These are phyloP conservation scores for Vanrija sp. DNA, from an alignment of 1,284 basidiomycete species.

Conservation along the genomic window DNA sequence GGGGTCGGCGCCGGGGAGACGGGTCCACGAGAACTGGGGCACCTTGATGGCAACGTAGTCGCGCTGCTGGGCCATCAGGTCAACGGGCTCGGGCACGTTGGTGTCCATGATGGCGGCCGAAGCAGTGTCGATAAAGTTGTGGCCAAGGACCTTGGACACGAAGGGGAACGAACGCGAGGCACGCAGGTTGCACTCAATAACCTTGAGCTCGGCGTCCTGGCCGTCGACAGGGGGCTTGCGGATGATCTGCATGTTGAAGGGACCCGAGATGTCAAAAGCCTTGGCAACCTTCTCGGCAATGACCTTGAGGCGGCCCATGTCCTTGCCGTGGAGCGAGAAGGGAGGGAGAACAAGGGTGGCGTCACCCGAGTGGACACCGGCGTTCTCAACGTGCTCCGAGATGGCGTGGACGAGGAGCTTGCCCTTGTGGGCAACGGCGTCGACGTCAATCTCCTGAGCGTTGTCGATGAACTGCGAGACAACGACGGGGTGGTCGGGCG, in stretches of 20 bases:
- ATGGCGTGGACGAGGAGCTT: slow-evolving; percentile 92
- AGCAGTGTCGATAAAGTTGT: slow-evolving; percentile 95
- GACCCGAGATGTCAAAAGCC: slow-evolving; percentile 94
- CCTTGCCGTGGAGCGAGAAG: slow-evolving; percentile 69
- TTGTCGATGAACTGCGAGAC: slow-evolving; percentile 98
- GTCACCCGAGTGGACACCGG: slow-evolving; percentile 98
- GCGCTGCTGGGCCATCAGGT: slow-evolving; percentile 83
- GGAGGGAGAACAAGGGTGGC: slow-evolving; percentile 98
- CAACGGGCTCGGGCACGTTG: slow-evolving; percentile 87
- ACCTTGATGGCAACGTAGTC: slow-evolving; percentile 98
- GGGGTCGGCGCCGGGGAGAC: slow-evolving; percentile 79
- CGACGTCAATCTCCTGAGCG: slow-evolving; percentile 96
- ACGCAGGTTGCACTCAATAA: slow-evolving; percentile 98
- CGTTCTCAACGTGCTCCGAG: slow-evolving; percentile 98
- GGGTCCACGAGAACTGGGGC: slow-evolving; percentile 97
- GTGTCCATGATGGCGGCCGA: slow-evolving; percentile 81
- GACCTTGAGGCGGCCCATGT: slow-evolving; percentile 78
- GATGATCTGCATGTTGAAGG: slow-evolving; percentile 99
- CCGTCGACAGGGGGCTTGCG: slow-evolving; percentile 65
- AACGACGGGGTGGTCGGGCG: slow-evolving; percentile 94
- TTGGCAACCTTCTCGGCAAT: slow-evolving; percentile 93
- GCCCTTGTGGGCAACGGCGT: slow-evolving; percentile 93
- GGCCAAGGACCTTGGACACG: slow-evolving; percentile 94
- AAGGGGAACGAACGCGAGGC: slow-evolving; percentile 99
- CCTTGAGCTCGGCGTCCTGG: slow-evolving; percentile 70